Evolutionary conservation across 129 eudicot species (phyloP).

Genomic region (sunflower (Helianthus annuus)): HanXRQr2.0-SUNRISE NC_035447.2:24646189-24646688

Average conservation of each 20-base stretch:
- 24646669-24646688: conserved; percentile 8
- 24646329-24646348: conserved; percentile 49
- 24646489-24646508: conserved; percentile 20
- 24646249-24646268: conserved; percentile 33
- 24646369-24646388: conserved; percentile 53
- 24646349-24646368: conserved; percentile 63
- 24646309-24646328: conserved; percentile 19
- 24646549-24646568: conserved; percentile 44
- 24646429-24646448: conserved; percentile 35
- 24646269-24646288: conserved; percentile 25
- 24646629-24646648: background rate
- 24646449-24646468: conserved; percentile 22
- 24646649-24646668: conserved; percentile 22
- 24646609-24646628: conserved; percentile 12
- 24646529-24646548: conserved; percentile 34
- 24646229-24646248: conserved; percentile 48
- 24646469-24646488: conserved; percentile 24
- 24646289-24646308: background rate
- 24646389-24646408: conserved; percentile 41
- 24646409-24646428: conserved; percentile 40
- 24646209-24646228: conserved; percentile 36
- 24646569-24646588: conserved; percentile 32
- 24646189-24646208: conserved; percentile 56
- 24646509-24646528: conserved; percentile 17
- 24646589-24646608: conserved; percentile 14